Evolutionary conservation across 2,329 filamentous ascomycete species (phyloP).

Genomic region (Dactylonectria estremocensis): DNA sequence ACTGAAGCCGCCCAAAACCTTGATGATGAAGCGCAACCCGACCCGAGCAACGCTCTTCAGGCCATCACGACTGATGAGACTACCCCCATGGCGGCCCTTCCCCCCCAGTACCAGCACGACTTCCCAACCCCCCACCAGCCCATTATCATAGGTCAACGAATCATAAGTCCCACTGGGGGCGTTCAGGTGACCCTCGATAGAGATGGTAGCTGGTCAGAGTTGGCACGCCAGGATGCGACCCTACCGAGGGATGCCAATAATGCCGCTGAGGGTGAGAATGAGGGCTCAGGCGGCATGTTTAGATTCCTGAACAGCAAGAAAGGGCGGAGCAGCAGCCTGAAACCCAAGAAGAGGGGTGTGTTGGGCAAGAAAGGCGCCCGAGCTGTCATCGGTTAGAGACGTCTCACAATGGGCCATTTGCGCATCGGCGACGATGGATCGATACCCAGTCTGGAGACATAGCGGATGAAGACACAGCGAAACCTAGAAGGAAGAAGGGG

Average conservation of each 20-base stretch:
- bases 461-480: background rate
- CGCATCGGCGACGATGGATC: constrained; percentile 32
- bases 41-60: constrained; percentile 52
- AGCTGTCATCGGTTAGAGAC: constrained; percentile 80
- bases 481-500: background rate
- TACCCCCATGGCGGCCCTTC: constrained; percentile 55
- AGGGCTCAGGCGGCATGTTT: background rate
- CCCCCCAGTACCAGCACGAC: constrained; percentile 50
- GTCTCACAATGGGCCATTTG: constrained; percentile 38
- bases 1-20: constrained; percentile 49
- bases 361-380: constrained; percentile 96
- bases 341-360: constrained; percentile 61
- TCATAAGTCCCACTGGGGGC: constrained; percentile 86
- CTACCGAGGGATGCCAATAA: constrained; percentile 73
- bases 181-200: constrained; percentile 94
- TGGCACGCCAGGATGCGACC: constrained; percentile 87
- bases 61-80: constrained; percentile 69
- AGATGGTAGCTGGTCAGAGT: constrained; percentile 91
- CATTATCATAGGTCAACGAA: constrained; percentile 75
- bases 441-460: background rate
- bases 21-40: constrained; percentile 25
- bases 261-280: background rate
- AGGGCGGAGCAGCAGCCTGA: background rate
- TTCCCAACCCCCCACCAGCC: constrained; percentile 64
- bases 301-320: background rate